Percentiles rank a stretch among this genome's conserved stretches.
These are phyloP conservation scores for Casuarina glauca DNA, from an alignment of 306 rosid genomes.

Conservation along the genomic window DNA sequence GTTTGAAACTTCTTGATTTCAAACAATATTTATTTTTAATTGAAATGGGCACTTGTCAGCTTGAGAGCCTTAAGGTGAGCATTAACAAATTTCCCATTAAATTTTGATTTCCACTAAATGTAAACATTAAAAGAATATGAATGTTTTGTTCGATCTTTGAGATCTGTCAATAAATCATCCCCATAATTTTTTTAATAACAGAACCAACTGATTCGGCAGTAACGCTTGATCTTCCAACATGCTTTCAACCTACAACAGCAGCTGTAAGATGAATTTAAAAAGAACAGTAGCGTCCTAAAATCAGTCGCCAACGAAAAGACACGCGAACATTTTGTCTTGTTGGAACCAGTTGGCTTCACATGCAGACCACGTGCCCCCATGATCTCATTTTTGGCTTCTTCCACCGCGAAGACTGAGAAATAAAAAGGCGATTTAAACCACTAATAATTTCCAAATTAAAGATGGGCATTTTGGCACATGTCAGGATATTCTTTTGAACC, in stretches of 20 bases:
- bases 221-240: neutral
- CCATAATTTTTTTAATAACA: too few species aligned
- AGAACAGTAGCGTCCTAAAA: neutral
- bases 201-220: neutral
- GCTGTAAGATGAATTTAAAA: neutral
- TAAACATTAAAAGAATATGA: too few species aligned
- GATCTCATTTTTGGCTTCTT: slow-evolving; percentile 20
- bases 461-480: neutral
- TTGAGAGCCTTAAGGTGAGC: too few species aligned
- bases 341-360: neutral
- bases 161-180: too few species aligned
- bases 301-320: neutral
- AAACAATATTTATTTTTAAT: too few species aligned
- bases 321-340: neutral
- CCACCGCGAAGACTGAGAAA: neutral
- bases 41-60: too few species aligned
- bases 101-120: too few species aligned
- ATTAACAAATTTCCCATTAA: too few species aligned
- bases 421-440: too few species aligned
- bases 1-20: too few species aligned
- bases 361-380: slow-evolving; percentile 9
- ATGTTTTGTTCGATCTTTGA: too few species aligned
- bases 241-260: neutral
- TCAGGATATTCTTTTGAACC: neutral
- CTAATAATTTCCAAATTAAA: too few species aligned